Evolutionary conservation across 306 rosid species (phyloP), one percentile per base, ranked within the genome.

Genomic region (Dryas alaskensis): DNA sequence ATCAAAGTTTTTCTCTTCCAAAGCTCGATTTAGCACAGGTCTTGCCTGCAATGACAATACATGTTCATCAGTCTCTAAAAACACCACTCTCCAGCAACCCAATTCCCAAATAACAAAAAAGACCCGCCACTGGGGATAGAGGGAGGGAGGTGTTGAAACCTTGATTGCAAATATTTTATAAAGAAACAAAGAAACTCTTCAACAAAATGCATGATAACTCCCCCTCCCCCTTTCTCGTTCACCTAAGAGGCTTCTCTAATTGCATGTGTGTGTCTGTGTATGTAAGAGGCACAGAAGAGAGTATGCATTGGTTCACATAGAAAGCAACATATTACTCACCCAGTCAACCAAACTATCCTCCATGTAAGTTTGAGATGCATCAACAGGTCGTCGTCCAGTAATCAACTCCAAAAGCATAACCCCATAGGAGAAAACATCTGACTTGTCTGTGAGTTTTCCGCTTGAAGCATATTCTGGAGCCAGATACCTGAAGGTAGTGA

Each of bases 381-480:
- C 99, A 49, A 94, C 97, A 9, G 97, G 99, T 1, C 93, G 88
- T 2, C 87, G 88, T 44, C 96, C 97, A 43, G 97, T 92, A 45
- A 92, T 84, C 74, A 94, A 80, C 92, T 94, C 99, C 76, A 94
- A 81, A 57, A 94, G 95, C 99, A 94, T 89, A 80, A 94, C 85
- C 55, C 99, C 99, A 31, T 75, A 92, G 68, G 99, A 94, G 89
- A 85, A 94, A 71, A 94, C 99, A 78, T 94, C 99, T 43, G 99
- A 94, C 80, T 94, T 94, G 53, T 92, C 99, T 0, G 99, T 75
- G 67, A 94, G 97, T 79, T 94, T 94, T 73, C 99, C 99, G 76
- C 96, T 94, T 46, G 97, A 69, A 57, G 99, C 99, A 70, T 92
- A 94, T 82, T 94, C 99, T 31, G 99, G 99, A 82, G 99, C 99